Evolutionary conservation across 208 protist genomes (phyloP).

Genomic region (Acanthamoeba castellanii): DNA sequence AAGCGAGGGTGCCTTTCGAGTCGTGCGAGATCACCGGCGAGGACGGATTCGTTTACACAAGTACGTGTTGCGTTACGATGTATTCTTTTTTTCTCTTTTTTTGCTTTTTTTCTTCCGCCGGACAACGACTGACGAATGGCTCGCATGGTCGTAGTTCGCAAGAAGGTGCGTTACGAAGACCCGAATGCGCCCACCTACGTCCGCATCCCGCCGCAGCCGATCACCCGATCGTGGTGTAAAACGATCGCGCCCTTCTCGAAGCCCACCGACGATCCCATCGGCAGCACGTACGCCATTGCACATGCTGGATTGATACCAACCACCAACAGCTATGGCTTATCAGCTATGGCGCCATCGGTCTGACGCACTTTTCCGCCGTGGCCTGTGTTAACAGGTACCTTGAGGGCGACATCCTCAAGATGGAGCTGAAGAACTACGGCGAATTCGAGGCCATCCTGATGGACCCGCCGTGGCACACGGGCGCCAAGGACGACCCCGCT

Average conservation of each 20-base stretch:
- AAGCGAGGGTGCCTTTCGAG: constrained; percentile 2
- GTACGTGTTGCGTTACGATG: neutral
- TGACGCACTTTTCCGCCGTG: neutral
- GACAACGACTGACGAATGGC: too few species aligned
- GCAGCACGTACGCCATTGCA: neutral
- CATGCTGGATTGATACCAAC: neutral
- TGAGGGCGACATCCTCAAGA: constrained; percentile 51
- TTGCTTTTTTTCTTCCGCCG: neutral
- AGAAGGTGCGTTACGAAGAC: constrained; percentile 41
- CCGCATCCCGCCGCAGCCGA: constrained; percentile 53
- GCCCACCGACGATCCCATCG: neutral
- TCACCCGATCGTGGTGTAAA: constrained; percentile 28
- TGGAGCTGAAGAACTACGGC: constrained; percentile 31
- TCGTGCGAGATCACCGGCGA: constrained; percentile 62
- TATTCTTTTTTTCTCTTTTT: neutral
- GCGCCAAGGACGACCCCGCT: neutral
- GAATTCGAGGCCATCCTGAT: constrained; percentile 80
- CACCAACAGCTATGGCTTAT: neutral
- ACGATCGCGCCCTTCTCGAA: constrained; percentile 24
- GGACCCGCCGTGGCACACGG: constrained; percentile 79
- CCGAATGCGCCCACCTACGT: constrained; percentile 59
- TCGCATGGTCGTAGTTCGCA: neutral
- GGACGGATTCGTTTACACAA: constrained; percentile 64
- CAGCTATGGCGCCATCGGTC: neutral
- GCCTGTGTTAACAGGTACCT: neutral